Percentiles rank a stretch among this genome's conserved stretches.
These are phyloP conservation scores for Ormosia semicastrata DNA, from an alignment of 306 rosid species.

Conservation along the genomic window DNA sequence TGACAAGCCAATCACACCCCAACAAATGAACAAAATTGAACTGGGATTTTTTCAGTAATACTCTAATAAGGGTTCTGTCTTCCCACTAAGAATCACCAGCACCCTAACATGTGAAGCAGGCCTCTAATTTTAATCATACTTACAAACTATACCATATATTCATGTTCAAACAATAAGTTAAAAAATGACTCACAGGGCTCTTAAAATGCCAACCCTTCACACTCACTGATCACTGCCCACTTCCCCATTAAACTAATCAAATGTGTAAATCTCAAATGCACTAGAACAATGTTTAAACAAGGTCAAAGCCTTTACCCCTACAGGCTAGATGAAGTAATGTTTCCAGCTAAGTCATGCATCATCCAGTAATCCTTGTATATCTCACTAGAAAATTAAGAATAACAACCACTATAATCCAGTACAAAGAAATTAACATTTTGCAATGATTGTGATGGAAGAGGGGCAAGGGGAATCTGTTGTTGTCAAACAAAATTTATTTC, in stretches of 20 bases:
- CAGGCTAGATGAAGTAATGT: too few relatives aligned
- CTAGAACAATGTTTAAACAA: neutral
- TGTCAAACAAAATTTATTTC: neutral
- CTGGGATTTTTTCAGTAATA: slow-evolving; percentile 68
- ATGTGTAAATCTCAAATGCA: slow-evolving; percentile 26
- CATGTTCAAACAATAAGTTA: neutral
- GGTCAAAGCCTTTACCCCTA: too few relatives aligned
- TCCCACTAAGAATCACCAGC: slow-evolving; percentile 43
- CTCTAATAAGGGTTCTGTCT: slow-evolving; percentile 43
- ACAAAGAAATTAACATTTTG: too few relatives aligned
- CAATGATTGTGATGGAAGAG: too few relatives aligned
- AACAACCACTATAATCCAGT: too few relatives aligned
- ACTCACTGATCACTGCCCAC: slow-evolving; percentile 42
- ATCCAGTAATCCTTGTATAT: too few relatives aligned
- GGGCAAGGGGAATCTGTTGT: too few relatives aligned
- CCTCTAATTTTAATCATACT: slow-evolving; percentile 27
- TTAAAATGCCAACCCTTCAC: slow-evolving; percentile 49
- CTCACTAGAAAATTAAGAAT: too few relatives aligned
- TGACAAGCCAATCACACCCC: slow-evolving; percentile 40
- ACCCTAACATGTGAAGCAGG: slow-evolving; percentile 72
- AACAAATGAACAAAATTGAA: slow-evolving; percentile 60
- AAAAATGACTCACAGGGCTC: slow-evolving; percentile 19
- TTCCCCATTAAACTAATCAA: slow-evolving; percentile 36
- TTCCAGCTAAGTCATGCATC: too few relatives aligned
- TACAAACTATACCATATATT: neutral